Evolutionary conservation across 306 rosid species (phyloP).

Genomic region (Trifolium subterraneum): DNA sequence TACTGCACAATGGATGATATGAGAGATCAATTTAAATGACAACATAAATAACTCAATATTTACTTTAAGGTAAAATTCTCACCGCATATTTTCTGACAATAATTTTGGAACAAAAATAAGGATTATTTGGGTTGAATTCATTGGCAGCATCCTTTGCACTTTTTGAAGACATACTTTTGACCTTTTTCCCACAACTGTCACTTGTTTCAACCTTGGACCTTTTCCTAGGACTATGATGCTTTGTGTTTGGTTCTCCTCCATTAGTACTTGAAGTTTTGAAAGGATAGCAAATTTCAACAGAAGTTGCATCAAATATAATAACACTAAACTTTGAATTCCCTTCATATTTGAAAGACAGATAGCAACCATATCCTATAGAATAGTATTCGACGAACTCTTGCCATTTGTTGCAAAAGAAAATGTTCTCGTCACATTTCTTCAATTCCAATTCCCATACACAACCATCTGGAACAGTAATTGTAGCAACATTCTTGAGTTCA

Average conservation of each 20-base stretch:
- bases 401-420: constrained; percentile 37
- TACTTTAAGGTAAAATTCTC: constrained; percentile 19
- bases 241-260: background rate
- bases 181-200: background rate
- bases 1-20: constrained; percentile 43
- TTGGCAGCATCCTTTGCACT: background rate
- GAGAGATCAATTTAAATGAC: background rate
- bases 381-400: constrained; percentile 32
- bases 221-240: background rate
- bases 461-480: constrained; percentile 30
- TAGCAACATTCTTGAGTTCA: constrained; percentile 32
- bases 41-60: background rate
- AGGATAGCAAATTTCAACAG: constrained; percentile 45
- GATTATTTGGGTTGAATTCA: constrained; percentile 23
- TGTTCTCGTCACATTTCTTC: background rate
- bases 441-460: constrained; percentile 32
- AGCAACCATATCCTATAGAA: constrained; percentile 33
- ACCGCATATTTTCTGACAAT: background rate
- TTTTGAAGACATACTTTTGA: background rate
- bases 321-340: constrained; percentile 41
- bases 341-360: constrained; percentile 28
- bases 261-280: background rate
- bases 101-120: constrained; percentile 32
- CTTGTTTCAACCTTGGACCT: background rate
- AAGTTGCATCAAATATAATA: constrained; percentile 41